Conservation (phyloP, 2,329 filamentous ascomycete genomes). For the Colletotrichum echinochloae region DNA sequence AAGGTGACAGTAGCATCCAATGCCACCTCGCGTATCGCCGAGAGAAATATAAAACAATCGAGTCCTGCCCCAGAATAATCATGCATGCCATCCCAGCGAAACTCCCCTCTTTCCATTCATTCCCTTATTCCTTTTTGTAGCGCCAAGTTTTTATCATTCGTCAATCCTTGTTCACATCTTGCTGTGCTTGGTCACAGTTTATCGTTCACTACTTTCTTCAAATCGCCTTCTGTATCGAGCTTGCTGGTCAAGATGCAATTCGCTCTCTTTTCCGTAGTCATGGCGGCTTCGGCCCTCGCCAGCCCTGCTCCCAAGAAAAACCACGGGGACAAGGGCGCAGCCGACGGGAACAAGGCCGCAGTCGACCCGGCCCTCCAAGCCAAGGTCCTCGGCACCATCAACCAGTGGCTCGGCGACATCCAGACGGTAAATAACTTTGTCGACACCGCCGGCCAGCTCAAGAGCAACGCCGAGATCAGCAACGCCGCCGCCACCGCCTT, state of each 20-base stretch:
- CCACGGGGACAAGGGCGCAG: neutral
- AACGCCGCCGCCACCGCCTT: neutral
- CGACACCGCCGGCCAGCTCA: neutral
- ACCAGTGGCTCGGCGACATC: neutral
- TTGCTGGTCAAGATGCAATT: neutral
- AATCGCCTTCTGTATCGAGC: neutral
- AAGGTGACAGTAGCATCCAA: neutral
- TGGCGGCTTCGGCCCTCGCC: neutral
- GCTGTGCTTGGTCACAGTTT: neutral
- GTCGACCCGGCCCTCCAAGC: neutral
- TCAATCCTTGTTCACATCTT: neutral
- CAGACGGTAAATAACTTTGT: neutral
- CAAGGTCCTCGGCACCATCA: neutral
- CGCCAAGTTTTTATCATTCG: too few species aligned
- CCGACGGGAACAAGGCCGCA: neutral
- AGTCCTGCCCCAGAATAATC: neutral
- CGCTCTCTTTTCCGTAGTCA: neutral
- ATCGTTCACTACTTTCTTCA: neutral
- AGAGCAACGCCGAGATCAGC: neutral
- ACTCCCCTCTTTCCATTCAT: neutral
- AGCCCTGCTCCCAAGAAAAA: neutral
- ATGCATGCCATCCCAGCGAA: too few species aligned
- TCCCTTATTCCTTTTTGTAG: neutral
- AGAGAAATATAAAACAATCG: neutral
- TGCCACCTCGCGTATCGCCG: too few species aligned